phyloP scores from a whole-genome alignment of 139 green algal genomes.

The Chlorella ohadii region DNA sequence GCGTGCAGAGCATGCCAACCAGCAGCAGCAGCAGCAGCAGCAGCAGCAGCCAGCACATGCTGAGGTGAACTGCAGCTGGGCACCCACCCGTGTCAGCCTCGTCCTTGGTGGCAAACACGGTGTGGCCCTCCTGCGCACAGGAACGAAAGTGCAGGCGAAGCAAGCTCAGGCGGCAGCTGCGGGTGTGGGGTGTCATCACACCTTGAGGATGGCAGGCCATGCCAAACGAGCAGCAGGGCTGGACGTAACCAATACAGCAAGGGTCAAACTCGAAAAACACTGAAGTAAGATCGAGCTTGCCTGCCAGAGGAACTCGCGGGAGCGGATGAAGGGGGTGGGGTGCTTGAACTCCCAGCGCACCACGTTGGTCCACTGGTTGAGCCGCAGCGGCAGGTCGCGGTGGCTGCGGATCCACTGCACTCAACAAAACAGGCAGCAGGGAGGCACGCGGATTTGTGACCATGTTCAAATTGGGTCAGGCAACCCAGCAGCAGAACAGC shows the following conservation, averaged over 20 bases:
- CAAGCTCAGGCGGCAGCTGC: neutral
- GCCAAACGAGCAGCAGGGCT: no score
- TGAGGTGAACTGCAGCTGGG: neutral
- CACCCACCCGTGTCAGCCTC: slow-evolving; percentile 82
- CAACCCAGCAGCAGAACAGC: no score
- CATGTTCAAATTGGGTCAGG: no score
- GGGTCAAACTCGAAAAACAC: no score
- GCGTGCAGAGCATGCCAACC: no score
- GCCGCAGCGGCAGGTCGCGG: slow-evolving; percentile 95
- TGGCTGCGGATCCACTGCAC: slow-evolving; percentile 95
- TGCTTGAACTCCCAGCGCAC: slow-evolving; percentile 99
- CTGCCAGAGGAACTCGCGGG: slow-evolving; percentile 96
- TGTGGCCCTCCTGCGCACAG: slow-evolving; percentile 70
- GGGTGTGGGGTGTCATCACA: no score
- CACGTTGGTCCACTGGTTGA: slow-evolving; percentile 99
- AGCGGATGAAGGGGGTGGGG: slow-evolving; percentile 98
- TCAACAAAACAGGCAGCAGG: slow-evolving; percentile 98
- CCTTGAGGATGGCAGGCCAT: no score
- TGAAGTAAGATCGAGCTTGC: neutral
- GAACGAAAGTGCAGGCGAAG: neutral
- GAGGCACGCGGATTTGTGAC: no score
- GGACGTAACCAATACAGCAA: no score
- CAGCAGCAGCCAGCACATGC: no score
- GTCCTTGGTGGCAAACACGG: slow-evolving; percentile 84
- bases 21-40: no score